Conservation (phyloP, 306 rosid species). For the Prunus mira region DNA sequence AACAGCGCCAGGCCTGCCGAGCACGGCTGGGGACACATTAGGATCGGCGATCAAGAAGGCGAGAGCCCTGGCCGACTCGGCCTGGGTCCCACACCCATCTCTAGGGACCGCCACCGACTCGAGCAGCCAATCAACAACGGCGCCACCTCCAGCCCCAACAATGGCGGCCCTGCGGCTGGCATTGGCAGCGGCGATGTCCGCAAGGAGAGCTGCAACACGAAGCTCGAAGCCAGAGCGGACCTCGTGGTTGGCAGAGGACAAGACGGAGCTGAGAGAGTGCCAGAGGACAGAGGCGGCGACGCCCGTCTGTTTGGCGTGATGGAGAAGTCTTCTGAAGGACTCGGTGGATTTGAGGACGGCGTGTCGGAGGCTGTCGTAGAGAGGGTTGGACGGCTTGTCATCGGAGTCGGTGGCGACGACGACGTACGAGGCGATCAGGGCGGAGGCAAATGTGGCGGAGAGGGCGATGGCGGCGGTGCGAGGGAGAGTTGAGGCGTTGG, state of each 20-base stretch:
- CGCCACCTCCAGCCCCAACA: slow-evolving; percentile 89
- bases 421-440: slow-evolving; percentile 47
- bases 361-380: slow-evolving; percentile 41
- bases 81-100: slow-evolving; percentile 71
- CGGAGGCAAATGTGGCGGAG: slow-evolving; percentile 49
- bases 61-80: slow-evolving; percentile 92
- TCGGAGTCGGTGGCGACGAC: slow-evolving; percentile 21
- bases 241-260: slow-evolving; percentile 91
- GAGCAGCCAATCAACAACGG: slow-evolving; percentile 89
- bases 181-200: slow-evolving; percentile 82
- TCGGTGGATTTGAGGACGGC: slow-evolving; percentile 47
- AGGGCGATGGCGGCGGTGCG: slow-evolving; percentile 40
- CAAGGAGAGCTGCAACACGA: slow-evolving; percentile 84
- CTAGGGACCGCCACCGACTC: slow-evolving; percentile 77
- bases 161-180: slow-evolving; percentile 74
- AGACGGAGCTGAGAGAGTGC: slow-evolving; percentile 78
- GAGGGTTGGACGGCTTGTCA: slow-evolving; percentile 30
- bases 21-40: slow-evolving; percentile 68
- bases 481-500: slow-evolving; percentile 22
- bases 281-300: slow-evolving; percentile 76
- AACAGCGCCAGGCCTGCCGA: slow-evolving; percentile 77
- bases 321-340: slow-evolving; percentile 48
- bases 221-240: slow-evolving; percentile 92
- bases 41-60: slow-evolving; percentile 89
- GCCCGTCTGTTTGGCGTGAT: slow-evolving; percentile 66